phyloP scores from a whole-genome alignment of 345 rosid species.

The Erucastrum elatum region DNA sequence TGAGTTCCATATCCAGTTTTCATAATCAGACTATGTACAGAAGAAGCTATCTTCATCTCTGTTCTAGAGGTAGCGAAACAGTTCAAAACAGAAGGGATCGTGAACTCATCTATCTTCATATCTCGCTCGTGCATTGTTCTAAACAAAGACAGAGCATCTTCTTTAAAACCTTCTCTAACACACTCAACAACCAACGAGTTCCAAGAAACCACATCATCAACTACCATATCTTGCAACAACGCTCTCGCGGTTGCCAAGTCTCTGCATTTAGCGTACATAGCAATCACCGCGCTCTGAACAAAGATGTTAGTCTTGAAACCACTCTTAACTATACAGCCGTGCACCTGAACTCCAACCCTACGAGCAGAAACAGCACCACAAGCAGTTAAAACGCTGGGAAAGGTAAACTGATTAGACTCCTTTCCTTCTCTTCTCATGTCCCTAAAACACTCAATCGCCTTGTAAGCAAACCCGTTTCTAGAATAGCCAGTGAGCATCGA shows the following conservation, averaged over 20 bases:
- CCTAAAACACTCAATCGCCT: constrained; percentile 64
- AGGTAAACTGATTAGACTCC: constrained; percentile 68
- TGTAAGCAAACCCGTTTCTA: constrained; percentile 51
- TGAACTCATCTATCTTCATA: constrained; percentile 49
- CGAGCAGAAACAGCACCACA: constrained; percentile 53
- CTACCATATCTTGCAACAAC: constrained; percentile 50
- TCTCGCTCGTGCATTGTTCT: constrained; percentile 58
- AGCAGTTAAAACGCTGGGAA: constrained; percentile 78
- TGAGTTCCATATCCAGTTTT: constrained; percentile 69
- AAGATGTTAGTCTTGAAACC: constrained; percentile 63
- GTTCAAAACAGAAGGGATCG: not conserved
- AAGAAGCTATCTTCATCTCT: constrained; percentile 47
- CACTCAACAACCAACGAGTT: constrained; percentile 80
- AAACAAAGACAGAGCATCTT: constrained; percentile 67
- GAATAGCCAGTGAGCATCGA: constrained; percentile 84
- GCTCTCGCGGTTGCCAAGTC: constrained; percentile 57
- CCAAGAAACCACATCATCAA: constrained; percentile 70
- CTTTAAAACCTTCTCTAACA: constrained; percentile 61
- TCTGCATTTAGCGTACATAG: constrained; percentile 75
- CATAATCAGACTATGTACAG: constrained; percentile 68
- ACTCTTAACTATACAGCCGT: constrained; percentile 60
- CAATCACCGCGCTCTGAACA: constrained; percentile 78
- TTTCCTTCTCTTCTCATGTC: constrained; percentile 60
- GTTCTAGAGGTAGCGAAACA: constrained; percentile 47
- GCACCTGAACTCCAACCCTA: constrained; percentile 71